Conservation (phyloP, 371 early-diverging fungal genomes). For the Ecytonucleospora hepatopenaei region DNA sequence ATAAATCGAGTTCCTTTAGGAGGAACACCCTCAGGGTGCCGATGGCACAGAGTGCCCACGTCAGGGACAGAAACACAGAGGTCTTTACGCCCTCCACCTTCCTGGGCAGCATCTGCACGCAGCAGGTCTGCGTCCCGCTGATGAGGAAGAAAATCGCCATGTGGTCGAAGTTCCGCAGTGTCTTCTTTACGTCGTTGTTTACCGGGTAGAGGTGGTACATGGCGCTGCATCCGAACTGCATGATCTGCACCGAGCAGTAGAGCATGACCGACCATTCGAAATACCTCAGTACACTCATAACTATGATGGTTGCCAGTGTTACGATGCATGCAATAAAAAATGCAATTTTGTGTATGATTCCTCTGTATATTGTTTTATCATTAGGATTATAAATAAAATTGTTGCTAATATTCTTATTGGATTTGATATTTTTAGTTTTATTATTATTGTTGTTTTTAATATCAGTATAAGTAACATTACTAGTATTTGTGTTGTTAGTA, state of each 20-base stretch:
- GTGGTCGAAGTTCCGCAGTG: conserved; percentile 53
- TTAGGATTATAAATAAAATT: background rate
- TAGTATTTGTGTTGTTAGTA: too few relatives aligned
- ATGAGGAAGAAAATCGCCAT: conserved; percentile 57
- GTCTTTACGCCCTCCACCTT: background rate
- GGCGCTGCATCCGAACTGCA: conserved; percentile 55
- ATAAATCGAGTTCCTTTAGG: conserved; percentile 17
- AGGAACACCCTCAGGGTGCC: conserved; percentile 5
- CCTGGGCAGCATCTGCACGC: conserved; percentile 21
- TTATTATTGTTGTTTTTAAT: too few relatives aligned
- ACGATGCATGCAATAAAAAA: conserved; percentile 37
- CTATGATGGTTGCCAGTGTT: conserved; percentile 8
- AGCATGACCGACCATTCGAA: conserved; percentile 26
- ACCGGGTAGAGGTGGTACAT: conserved; percentile 51
- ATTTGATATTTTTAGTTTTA: too few relatives aligned
- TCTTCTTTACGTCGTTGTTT: conserved; percentile 25
- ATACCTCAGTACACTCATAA: conserved; percentile 7
- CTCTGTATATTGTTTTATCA: conserved; percentile 22
- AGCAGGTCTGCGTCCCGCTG: conserved; percentile 56
- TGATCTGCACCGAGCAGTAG: conserved; percentile 48
- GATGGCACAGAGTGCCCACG: background rate
- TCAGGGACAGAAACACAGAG: background rate
- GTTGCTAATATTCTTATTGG: background rate
- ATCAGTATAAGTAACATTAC: too few relatives aligned
- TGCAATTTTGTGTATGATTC: conserved; percentile 52